Percentiles rank a stretch among this genome's conserved stretches.
phyloP scores from a whole-genome alignment of 176 grass and related monocot genomes.

The Zoysia pacifica region DNA sequence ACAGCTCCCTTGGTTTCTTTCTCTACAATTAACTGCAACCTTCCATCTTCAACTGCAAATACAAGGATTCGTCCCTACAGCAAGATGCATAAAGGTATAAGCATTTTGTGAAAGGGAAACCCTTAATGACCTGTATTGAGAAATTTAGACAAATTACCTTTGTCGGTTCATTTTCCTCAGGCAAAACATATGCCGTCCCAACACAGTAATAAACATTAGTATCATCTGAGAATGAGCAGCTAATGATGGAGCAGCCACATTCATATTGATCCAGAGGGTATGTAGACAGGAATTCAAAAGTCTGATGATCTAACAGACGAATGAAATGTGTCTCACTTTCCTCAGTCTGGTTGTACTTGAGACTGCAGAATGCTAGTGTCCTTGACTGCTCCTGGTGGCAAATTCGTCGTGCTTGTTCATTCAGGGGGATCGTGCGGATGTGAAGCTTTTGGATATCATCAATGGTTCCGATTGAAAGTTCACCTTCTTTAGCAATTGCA shows the following conservation, averaged over 20 bases:
- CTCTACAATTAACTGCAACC: slow-evolving; percentile 72
- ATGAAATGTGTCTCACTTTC: slow-evolving; percentile 84
- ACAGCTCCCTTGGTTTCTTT: slow-evolving; percentile 96
- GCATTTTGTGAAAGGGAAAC: slow-evolving; percentile 20
- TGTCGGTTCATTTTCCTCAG: slow-evolving; percentile 86
- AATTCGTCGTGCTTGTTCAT: slow-evolving; percentile 82
- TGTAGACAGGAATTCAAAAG: slow-evolving; percentile 77
- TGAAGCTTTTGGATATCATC: slow-evolving; percentile 95
- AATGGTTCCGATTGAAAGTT: slow-evolving; percentile 90
- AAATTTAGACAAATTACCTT: slow-evolving; percentile 55
- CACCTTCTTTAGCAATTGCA: slow-evolving; percentile 96
- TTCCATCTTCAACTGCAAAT: slow-evolving; percentile 89
- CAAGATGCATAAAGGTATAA: slow-evolving; percentile 22
- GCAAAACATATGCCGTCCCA: slow-evolving; percentile 90
- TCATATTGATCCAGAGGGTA: slow-evolving; percentile 82
- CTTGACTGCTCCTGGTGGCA: slow-evolving; percentile 88
- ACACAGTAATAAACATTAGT: slow-evolving; percentile 89
- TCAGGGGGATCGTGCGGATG: slow-evolving; percentile 82
- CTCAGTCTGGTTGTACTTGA: slow-evolving; percentile 56
- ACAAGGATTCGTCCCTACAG: slow-evolving; percentile 84
- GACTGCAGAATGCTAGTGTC: slow-evolving; percentile 78
- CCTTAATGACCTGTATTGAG: no score
- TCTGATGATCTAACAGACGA: slow-evolving; percentile 85
- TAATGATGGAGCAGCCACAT: slow-evolving; percentile 82
- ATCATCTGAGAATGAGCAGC: slow-evolving; percentile 89